Evolutionary conservation across 1,284 basidiomycete species (phyloP).

Genomic region (Polyporus tsugae): DNA sequence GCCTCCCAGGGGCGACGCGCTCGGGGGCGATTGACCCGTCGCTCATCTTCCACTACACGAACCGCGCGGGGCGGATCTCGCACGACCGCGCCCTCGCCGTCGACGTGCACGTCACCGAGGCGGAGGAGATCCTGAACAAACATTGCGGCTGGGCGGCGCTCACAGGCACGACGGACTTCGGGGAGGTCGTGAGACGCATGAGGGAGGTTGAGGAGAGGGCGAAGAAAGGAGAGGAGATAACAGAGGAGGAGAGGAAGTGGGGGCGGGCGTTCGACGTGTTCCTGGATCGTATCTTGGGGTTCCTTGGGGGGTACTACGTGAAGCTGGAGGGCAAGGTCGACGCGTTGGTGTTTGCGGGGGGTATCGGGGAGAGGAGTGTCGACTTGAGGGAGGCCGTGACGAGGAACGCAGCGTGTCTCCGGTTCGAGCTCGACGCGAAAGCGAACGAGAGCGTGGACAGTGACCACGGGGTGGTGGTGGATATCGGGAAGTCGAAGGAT

Average conservation of each 20-base stretch:
- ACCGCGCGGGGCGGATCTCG: slow-evolving; percentile 62
- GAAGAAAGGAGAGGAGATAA: slow-evolving; percentile 39
- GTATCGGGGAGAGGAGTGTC: slow-evolving; percentile 81
- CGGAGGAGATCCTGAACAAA: slow-evolving; percentile 83
- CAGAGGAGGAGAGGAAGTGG: slow-evolving; percentile 38
- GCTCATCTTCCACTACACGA: slow-evolving; percentile 87
- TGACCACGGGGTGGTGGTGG: slow-evolving; percentile 51
- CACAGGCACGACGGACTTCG: slow-evolving; percentile 83
- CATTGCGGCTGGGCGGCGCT: slow-evolving; percentile 78
- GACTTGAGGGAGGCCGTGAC: slow-evolving; percentile 68
- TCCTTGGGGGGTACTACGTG: slow-evolving; percentile 77
- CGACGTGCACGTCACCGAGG: slow-evolving; percentile 74
- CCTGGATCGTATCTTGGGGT: slow-evolving; percentile 77
- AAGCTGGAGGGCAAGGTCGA: slow-evolving; percentile 75
- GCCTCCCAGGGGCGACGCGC: slow-evolving; percentile 88
- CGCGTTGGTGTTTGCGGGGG: slow-evolving; percentile 86
- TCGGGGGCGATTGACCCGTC: slow-evolving; percentile 84
- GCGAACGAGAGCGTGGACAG: slow-evolving; percentile 52
- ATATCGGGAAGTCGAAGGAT: slow-evolving; percentile 49
- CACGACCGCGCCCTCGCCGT: slow-evolving; percentile 56
- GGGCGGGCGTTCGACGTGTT: slow-evolving; percentile 78
- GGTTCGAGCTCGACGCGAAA: slow-evolving; percentile 56
- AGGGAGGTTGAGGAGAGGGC: slow-evolving; percentile 36
- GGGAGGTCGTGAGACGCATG: slow-evolving; percentile 58
- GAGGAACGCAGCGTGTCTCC: slow-evolving; percentile 63